Base-by-base conservation (phyloP, 176 grass and related monocot species). In the Oryza meyeriana region DNA sequence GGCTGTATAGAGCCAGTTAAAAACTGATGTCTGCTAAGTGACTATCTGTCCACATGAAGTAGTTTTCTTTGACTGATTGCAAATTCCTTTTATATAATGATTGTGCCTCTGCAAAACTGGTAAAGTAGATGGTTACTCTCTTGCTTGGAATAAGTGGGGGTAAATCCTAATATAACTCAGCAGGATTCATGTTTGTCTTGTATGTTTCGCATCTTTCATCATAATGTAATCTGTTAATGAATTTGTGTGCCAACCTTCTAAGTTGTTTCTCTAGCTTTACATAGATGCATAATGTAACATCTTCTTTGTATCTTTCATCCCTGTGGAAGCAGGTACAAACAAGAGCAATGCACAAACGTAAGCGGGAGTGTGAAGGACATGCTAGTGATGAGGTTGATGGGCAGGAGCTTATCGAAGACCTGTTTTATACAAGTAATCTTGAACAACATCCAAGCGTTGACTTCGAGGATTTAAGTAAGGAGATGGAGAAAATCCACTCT, bases 301-400 rank as follows among this genome's bases (percentile, higher is more conserved):
- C 14, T 16, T 62, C 16, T 11, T 38, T 6, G 10, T 39, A 36
- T 12, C 74, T 17, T 33, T 0, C 35, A 33, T 25, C 33, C 59
- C 10, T 61, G 35, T 64, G 75, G 30, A 64, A 78, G 58, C 59
- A 78, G 75, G 75, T 28, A 78, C 59, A 30, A 27, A 64, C 75
- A 42, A 63, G 75, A 78, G 6, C 25, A 78, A 45, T 31, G 75
- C 35, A 4, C 59, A 78, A 78, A 78, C 61, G 14, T 9, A 78
- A 30, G 28, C 59, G 36, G 35, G 36, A 64, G 44, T 78, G 16
- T 29, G 6, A 45, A 14, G 59, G 59, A 64, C 42, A 31, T 45
- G 35, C 38, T 39, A 39, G 62, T 78, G 26, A 64, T 30, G 38
- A 78, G 41, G 75, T 26, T n/a, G 38, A 79, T 33, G 41, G 42